Base-by-base conservation (phyloP, 305 asterid species). In the Fraxinus ornus region DNA sequence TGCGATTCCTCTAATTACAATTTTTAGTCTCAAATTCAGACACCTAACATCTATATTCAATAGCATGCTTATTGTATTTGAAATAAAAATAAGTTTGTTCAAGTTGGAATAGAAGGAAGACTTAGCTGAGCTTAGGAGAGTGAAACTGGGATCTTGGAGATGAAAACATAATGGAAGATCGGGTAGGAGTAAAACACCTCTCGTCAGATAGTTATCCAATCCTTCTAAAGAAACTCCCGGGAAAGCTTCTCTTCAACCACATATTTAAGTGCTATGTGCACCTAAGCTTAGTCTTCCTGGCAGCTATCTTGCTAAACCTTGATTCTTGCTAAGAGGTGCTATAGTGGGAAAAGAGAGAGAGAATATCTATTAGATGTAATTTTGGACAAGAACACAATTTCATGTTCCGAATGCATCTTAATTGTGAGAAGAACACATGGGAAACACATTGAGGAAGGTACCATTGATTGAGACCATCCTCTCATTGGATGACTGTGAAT, bases 51-150 rank as follows among this genome's bases (percentile, higher is more conserved):
- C 19, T 28, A 64, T 64, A 8, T 64, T 12, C 37, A 10, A 17
- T 12, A 7, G 75, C 35, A 22, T 66, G 17, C 7, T 68, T 28
- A 26, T 68, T 17, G 19, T 9, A 28, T 64, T 30, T 37, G 36
- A 33, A 32, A 30, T 80, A 24, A 17, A 26, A 77, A 30, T 71
- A 47, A 80, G 41, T 19, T 8, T 77, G 33, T 77, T 62, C 12
- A 80, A 76, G 19, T 68, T 21, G 77, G 47, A 41, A 2, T 66
- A 5, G 24, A 44, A 13, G 36, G 21, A 24, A 60, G 60, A 7
- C 13, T 77, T 85, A 8, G 26, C 30, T 81, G 64, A 74, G 62
- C 30, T 55, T 55, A 28, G 74, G 68, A 77, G 66, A 57, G 24
- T n/a, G 71, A 78, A 81, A 32, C 1, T 74, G 36, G 72, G 74